phyloP scores from a whole-genome alignment of 2,329 filamentous ascomycete genomes.

The Geosmithia putterillii region DNA sequence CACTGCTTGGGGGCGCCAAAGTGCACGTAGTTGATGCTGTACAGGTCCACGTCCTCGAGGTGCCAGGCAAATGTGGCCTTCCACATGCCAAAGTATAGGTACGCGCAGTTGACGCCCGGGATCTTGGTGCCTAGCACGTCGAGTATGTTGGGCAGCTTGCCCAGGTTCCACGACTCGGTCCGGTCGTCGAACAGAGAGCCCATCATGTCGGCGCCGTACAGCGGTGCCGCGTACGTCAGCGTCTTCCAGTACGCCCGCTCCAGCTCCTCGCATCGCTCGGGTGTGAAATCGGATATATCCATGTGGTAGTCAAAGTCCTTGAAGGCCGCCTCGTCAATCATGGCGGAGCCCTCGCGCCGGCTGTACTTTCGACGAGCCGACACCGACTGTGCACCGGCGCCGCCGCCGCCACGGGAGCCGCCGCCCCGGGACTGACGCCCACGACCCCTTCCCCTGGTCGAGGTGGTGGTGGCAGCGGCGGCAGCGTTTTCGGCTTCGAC shows the following conservation, averaged over 20 bases:
- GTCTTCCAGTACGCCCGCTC: constrained; percentile 97
- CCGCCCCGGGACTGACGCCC: constrained; percentile 30
- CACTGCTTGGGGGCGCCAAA: constrained; percentile 98
- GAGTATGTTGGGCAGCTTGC: constrained; percentile 83
- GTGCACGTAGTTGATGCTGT: constrained; percentile 99
- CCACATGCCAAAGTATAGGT: constrained; percentile 98
- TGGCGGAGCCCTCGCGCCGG: constrained; percentile 62
- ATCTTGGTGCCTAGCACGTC: constrained; percentile 93
- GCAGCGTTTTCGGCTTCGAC: constrained; percentile 31
- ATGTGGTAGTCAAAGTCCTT: constrained; percentile 84
- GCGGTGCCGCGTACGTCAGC: constrained; percentile 82
- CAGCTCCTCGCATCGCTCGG: constrained; percentile 85
- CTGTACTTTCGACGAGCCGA: constrained; percentile 83
- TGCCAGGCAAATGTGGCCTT: constrained; percentile 99
- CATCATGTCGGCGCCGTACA: constrained; percentile 95
- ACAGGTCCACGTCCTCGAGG: constrained; percentile 93
- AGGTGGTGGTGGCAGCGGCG: constrained; percentile 14
- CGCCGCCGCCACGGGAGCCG: constrained; percentile 34
- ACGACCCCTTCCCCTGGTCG: constrained; percentile 3
- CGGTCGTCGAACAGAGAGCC: constrained; percentile 86
- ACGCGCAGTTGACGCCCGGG: constrained; percentile 94
- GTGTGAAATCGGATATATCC: constrained; percentile 76
- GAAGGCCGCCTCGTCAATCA: constrained; percentile 82
- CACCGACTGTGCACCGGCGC: constrained; percentile 58
- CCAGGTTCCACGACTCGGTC: constrained; percentile 82